Base-by-base conservation (phyloP, 306 rosid species). In the Elaeagnus macrophylla region DNA sequence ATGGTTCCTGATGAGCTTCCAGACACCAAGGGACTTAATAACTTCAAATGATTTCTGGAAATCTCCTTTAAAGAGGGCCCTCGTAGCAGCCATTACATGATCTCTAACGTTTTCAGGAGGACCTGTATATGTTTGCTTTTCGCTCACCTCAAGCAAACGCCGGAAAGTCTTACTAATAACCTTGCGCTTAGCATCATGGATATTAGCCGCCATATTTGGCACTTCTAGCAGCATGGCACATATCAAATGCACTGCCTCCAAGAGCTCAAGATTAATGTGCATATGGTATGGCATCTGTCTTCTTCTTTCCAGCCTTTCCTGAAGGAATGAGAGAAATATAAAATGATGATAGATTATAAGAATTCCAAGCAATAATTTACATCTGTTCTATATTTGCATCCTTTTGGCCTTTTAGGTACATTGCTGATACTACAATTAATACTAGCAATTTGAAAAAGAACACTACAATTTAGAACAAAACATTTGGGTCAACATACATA, bases 271-370 rank as follows among this genome's bases (percentile, higher is more conserved):
- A 75, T 84, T 93, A 46, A 93, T 93, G 75, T 93, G 99, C 99
- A 93, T 93, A 56, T 93, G 99, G 67, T 87, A 93, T 37, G 99
- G 99, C 99, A 93, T 93, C 75, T 87, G 96, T 4, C 99, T 80
- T 61, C 96, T 84, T 69, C 99, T 77, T 82, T 93, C 99, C 77
- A 84, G 67, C 67, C 99, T 84, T 79, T 93, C 99, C 99, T 93
- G 89, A 40, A 71, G 61, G 49, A 45, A 25, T n/a, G n/a, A 56
- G 15, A 16, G 15, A n/a, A 38, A 47, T 37, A 42, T 58, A 12
- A 60, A 14, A 4, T 11, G 10, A 19, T 17, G 0, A 11, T 5
- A 42, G 46, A 37, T 3, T 45, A 45, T 45, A 9, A 9, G 5
- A 10, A 42, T 42, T 7, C 13, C 11, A 9, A 42, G 10, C 32